phyloP scores from a whole-genome alignment of 2,329 filamentous ascomycete genomes.

The Cladophialophora carrionii region DNA sequence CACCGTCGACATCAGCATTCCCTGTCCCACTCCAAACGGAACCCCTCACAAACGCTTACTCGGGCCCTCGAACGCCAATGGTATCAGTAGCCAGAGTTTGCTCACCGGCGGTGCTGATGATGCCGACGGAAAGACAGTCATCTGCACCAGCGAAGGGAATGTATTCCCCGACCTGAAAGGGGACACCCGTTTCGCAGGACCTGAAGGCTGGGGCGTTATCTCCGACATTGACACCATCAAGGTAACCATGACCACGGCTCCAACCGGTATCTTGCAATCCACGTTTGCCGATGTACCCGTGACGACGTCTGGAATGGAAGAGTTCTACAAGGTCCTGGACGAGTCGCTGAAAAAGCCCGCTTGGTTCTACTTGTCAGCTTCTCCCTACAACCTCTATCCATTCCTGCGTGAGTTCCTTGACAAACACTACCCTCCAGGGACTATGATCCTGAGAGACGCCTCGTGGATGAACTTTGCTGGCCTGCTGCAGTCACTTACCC shows the following conservation, averaged over 20 bases:
- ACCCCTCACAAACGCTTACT: conserved; percentile 56
- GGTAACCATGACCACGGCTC: conserved; percentile 77
- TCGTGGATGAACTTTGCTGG: conserved; percentile 84
- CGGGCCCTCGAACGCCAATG: conserved; percentile 71
- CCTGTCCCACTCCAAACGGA: conserved; percentile 50
- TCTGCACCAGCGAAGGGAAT: conserved; percentile 48
- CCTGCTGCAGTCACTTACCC: conserved; percentile 75
- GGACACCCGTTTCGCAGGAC: conserved; percentile 73
- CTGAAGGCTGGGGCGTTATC: conserved; percentile 81
- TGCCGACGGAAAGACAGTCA: conserved; percentile 55
- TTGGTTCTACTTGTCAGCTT: conserved; percentile 93
- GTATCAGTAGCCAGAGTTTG: conserved; percentile 69
- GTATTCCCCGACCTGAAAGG: conserved; percentile 59
- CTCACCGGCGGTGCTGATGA: conserved; percentile 53
- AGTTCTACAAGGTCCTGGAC: conserved; percentile 72
- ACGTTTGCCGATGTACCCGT: conserved; percentile 79
- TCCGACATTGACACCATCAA: conserved; percentile 97
- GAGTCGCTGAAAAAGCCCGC: conserved; percentile 62
- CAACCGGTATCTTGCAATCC: conserved; percentile 76
- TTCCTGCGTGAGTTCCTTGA: conserved; percentile 78
- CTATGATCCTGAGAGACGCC: conserved; percentile 80
- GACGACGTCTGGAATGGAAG: conserved; percentile 78
- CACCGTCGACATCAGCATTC: conserved; percentile 66
- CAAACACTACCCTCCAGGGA: conserved; percentile 72
- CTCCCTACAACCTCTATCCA: conserved; percentile 90